phyloP scores from a whole-genome alignment of 768 basidiomycete species.

The Mycena indigotica region DNA sequence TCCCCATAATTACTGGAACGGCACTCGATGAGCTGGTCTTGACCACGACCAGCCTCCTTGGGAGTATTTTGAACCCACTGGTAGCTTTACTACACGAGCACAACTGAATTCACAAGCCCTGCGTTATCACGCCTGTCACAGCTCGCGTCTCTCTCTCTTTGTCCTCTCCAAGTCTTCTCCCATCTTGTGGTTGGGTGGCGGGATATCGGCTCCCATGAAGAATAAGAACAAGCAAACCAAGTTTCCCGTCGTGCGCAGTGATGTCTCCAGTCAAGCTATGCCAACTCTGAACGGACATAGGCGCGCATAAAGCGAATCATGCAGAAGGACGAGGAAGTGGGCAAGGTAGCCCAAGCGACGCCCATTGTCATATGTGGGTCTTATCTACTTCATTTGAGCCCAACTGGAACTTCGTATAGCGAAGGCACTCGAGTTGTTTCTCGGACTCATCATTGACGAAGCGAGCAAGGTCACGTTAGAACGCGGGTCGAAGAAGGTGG shows the following conservation, averaged over 20 bases:
- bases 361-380: conserved; percentile 92
- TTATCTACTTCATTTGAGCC: background rate
- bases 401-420: conserved; percentile 48
- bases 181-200: too few species aligned
- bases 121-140: too few species aligned
- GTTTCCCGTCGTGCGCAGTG: conserved; percentile 78
- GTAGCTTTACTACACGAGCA: too few species aligned
- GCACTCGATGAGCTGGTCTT: too few species aligned
- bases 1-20: too few species aligned
- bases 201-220: too few species aligned
- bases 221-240: conserved; percentile 91
- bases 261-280: background rate
- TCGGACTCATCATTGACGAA: conserved; percentile 81
- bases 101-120: too few species aligned
- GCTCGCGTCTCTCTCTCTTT: too few species aligned
- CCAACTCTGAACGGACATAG: conserved; percentile 39
- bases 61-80: too few species aligned
- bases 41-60: too few species aligned
- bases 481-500: conserved; percentile 85
- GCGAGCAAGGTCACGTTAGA: conserved; percentile 76
- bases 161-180: too few species aligned
- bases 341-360: conserved; percentile 95
- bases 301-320: conserved; percentile 99
- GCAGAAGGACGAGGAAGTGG: conserved; percentile 99
- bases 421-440: conserved; percentile 91